A percentile compares a stretch with the other conserved stretches of the same genome.
phyloP scores from a whole-genome alignment of 768 basidiomycete species.

The Phlebiopsis gigantea region DNA sequence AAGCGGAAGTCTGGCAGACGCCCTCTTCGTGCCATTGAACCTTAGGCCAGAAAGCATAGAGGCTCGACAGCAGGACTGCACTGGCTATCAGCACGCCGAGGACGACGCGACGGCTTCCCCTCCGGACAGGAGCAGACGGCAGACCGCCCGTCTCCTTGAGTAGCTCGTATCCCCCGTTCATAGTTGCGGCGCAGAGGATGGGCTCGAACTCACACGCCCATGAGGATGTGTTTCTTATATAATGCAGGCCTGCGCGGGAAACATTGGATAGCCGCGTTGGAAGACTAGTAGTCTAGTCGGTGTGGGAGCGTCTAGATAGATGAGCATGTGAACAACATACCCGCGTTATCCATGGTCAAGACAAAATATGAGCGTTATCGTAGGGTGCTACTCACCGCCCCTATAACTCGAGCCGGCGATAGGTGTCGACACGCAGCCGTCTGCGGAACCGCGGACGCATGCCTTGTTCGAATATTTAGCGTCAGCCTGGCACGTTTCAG shows the following conservation, averaged over 20 bases:
- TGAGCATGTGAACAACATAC: background rate
- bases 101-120: background rate
- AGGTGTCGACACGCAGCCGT: too few relatives aligned
- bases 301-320: conserved; percentile 7
- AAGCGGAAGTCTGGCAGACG: background rate
- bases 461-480: too few relatives aligned
- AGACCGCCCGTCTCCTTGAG: conserved; percentile 2
- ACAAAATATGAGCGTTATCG: background rate
- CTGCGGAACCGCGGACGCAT: too few relatives aligned
- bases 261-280: background rate
- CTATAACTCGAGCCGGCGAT: background rate
- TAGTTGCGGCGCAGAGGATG: background rate
- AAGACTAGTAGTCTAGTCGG: background rate
- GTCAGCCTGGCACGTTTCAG: too few relatives aligned
- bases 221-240: background rate
- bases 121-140: background rate
- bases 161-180: conserved; percentile 7
- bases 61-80: background rate
- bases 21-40: background rate
- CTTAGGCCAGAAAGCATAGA: conserved; percentile 3
- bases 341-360: background rate
- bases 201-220: background rate
- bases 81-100: background rate
- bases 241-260: background rate
- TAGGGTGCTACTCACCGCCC: background rate